Conservation (phyloP, 768 basidiomycete species). For the Pholiota microspora region DNA sequence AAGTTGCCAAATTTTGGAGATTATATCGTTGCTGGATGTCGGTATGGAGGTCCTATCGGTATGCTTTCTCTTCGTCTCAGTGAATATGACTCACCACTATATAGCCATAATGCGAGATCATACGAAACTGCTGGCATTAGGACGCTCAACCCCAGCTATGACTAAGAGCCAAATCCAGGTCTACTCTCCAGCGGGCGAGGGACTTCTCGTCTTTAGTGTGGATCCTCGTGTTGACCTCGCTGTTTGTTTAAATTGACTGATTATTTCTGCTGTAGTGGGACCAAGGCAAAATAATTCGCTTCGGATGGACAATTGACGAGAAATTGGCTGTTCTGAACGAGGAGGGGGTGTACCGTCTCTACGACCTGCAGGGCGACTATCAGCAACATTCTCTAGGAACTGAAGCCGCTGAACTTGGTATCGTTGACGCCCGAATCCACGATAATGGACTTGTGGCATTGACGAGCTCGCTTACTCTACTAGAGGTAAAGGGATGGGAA, state of each 20-base stretch:
- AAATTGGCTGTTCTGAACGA: constrained; percentile 84
- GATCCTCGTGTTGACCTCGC: constrained; percentile 31
- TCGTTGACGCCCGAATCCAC: constrained; percentile 84
- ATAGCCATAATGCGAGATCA: constrained; percentile 87
- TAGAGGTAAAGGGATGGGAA: constrained; percentile 90
- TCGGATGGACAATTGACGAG: constrained; percentile 86
- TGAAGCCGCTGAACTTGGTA: constrained; percentile 79
- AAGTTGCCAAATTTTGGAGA: constrained; percentile 77
- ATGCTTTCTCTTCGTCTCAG: neutral
- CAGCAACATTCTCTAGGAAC: constrained; percentile 80
- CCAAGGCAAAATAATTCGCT: constrained; percentile 74
- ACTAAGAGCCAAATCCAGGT: constrained; percentile 84
- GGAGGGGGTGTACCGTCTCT: constrained; percentile 88
- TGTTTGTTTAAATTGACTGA: constrained; percentile 12
- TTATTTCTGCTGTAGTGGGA: constrained; percentile 71
- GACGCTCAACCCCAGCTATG: constrained; percentile 51
- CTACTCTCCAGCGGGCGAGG: constrained; percentile 83
- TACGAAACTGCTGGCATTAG: constrained; percentile 73
- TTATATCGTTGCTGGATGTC: constrained; percentile 78
- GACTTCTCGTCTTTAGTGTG: constrained; percentile 68
- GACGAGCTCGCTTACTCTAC: constrained; percentile 67
- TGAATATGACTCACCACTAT: constrained; percentile 2
- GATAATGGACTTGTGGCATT: constrained; percentile 86
- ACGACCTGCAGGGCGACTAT: constrained; percentile 85
- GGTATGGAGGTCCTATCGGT: constrained; percentile 91